A percentile compares a stretch with the other conserved stretches of the same genome.
Conservation (phyloP, 495 filamentous ascomycete genomes). For the Copromyces sp. region DNA sequence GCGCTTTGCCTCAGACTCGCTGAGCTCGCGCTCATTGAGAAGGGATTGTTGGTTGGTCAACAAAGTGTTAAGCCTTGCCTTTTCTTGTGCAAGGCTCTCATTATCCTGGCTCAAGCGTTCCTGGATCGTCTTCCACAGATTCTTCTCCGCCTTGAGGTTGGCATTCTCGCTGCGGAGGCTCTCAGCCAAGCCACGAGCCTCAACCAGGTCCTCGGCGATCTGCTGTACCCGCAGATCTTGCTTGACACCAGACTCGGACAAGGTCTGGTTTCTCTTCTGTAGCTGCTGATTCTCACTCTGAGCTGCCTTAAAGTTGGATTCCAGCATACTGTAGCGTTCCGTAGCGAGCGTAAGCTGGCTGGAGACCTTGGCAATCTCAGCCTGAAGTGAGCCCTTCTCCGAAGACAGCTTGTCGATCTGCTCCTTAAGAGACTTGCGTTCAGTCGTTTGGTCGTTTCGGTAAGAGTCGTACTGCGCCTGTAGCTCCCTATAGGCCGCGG, state of each 20-base stretch:
- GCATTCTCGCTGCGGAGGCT: conserved; percentile 83
- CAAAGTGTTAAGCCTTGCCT: conserved; percentile 64
- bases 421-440: conserved; percentile 70
- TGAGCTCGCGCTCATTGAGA: conserved; percentile 79
- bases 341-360: conserved; percentile 72
- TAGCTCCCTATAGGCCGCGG: conserved; percentile 59
- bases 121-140: conserved; percentile 84
- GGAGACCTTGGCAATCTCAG: conserved; percentile 62
- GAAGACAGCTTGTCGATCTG: conserved; percentile 73
- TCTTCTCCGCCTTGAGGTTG: conserved; percentile 88
- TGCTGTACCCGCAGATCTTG: conserved; percentile 86
- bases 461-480: conserved; percentile 86
- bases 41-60: conserved; percentile 74
- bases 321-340: conserved; percentile 83
- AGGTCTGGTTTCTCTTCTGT: conserved; percentile 61
- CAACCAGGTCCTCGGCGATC: conserved; percentile 85
- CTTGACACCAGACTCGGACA: conserved; percentile 75
- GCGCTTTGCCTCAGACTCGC: conserved; percentile 69
- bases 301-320: conserved; percentile 71
- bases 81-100: conserved; percentile 72
- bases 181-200: conserved; percentile 68
- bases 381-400: conserved; percentile 72
- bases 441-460: conserved; percentile 69
- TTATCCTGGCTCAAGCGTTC: conserved; percentile 78
- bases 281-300: conserved; percentile 77